Percentiles rank a stretch among this genome's conserved stretches.
phyloP scores from a whole-genome alignment of 2,329 filamentous ascomycete genomes.

The Bipolaris victoriae region DNA sequence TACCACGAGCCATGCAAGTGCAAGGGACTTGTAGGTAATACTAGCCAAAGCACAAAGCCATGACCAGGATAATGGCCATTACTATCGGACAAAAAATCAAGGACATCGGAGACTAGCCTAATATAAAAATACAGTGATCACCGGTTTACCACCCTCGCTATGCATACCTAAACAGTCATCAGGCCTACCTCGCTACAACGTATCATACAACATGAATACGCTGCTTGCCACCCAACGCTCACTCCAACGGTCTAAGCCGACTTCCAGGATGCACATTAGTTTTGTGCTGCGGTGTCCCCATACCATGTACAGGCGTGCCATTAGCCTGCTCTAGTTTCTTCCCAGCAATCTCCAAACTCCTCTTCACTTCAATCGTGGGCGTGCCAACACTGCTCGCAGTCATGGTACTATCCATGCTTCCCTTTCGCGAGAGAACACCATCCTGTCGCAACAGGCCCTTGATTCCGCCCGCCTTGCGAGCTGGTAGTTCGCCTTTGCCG shows the following conservation, averaged over 20 bases:
- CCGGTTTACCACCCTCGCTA: not conserved
- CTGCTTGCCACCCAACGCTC: slow-evolving; percentile 2
- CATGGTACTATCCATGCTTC: slow-evolving; percentile 42
- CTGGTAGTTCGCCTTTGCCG: slow-evolving; percentile 68
- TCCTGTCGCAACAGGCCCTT: slow-evolving; percentile 40
- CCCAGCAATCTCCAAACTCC: slow-evolving; percentile 23
- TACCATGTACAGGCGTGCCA: slow-evolving; percentile 17
- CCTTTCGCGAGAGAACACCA: slow-evolving; percentile 34
- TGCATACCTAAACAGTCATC: not conserved
- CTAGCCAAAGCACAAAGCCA: not conserved
- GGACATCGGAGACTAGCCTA: not conserved
- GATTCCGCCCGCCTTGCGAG: slow-evolving; percentile 46
- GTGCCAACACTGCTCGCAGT: slow-evolving; percentile 38
- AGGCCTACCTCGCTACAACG: not conserved
- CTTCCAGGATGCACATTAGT: slow-evolving; percentile 29
- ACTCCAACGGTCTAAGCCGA: slow-evolving; percentile 34
- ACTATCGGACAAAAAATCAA: not conserved
- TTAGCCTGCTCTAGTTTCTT: slow-evolving; percentile 26
- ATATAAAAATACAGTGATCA: not conserved
- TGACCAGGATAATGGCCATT: not conserved
- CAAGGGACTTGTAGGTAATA: not conserved
- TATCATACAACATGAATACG: not conserved
- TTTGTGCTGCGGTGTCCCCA: slow-evolving; percentile 29
- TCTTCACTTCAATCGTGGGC: slow-evolving; percentile 27
- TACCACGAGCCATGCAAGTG: not conserved